Evolutionary conservation across 2,329 filamentous ascomycete species (phyloP).

Genomic region (Biscogniauxia mediterranea): DNA sequence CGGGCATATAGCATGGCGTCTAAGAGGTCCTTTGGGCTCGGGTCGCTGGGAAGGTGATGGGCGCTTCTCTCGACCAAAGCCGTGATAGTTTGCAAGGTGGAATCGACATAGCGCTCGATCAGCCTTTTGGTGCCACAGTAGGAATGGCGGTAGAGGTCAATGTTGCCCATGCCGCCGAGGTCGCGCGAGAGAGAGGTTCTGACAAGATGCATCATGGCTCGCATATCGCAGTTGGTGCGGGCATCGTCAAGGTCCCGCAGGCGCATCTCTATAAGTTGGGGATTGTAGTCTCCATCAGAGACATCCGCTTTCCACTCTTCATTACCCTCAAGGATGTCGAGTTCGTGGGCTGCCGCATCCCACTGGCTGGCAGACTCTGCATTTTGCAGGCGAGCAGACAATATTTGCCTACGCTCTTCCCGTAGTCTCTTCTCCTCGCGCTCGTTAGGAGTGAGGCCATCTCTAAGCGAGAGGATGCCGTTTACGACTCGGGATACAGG

Average conservation of each 20-base stretch:
- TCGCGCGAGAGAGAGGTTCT: constrained; percentile 78
- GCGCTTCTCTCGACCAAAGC: constrained; percentile 64
- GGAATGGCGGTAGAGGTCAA: constrained; percentile 77
- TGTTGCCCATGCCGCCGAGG: constrained; percentile 81
- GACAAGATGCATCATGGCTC: constrained; percentile 75
- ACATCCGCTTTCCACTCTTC: constrained; percentile 75
- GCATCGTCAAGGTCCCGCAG: constrained; percentile 73
- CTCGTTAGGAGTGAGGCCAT: constrained; percentile 52
- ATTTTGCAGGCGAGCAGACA: constrained; percentile 64
- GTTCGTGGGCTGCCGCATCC: constrained; percentile 70
- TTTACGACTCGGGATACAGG: constrained; percentile 40
- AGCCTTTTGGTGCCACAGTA: constrained; percentile 83
- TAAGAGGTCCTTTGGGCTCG: constrained; percentile 59
- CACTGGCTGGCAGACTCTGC: constrained; percentile 70
- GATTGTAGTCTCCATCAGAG: constrained; percentile 66
- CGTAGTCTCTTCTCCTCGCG: constrained; percentile 43
- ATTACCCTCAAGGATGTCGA: constrained; percentile 78
- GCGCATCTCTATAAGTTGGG: constrained; percentile 65
- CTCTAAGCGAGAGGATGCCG: constrained; percentile 46
- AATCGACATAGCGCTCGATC: constrained; percentile 84
- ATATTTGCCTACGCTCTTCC: constrained; percentile 61
- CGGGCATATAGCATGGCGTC: constrained; percentile 70
- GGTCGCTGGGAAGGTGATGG: constrained; percentile 45
- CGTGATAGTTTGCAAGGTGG: constrained; percentile 71
- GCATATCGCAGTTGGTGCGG: constrained; percentile 67